Evolutionary conservation across 2,329 filamentous ascomycete species (phyloP), one percentile per base, ranked within the genome.

Genomic region (Alternaria viburni): DNA sequence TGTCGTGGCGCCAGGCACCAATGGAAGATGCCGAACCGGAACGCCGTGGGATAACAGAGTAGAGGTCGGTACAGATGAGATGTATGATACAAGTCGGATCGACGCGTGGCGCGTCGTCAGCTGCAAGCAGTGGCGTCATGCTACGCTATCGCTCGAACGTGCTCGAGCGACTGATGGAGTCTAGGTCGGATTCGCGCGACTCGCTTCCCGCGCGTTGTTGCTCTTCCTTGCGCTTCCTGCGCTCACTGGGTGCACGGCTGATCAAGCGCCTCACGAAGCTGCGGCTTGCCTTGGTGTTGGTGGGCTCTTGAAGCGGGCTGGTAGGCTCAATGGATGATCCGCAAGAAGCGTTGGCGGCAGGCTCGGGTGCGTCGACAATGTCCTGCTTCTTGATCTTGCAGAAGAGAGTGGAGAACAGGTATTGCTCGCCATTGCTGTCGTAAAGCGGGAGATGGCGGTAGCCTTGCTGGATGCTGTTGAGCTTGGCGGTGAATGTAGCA

Each of bases 341-440:
- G 43, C 70, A 70, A 23, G 74, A 77, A 36, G 69, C 62, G 46
- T 59, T 64, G 43, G 65, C 49, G 7, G 67, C 59, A 54, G 69
- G 61, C 58, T 77, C 72, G 23, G 73, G 70, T 13, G 84, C 80
- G 32, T 83, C 78, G 25, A 85, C 71, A 21, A 83, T 80, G 6
- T 85, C 83, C 64, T 87, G 83, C 68, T 89, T 91, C 70, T 89
- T 89, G 81, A 98, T 92, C 74, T 90, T 90, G 83, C 94, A 97
- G 80, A 98, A 97, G 15, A 99, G 85, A 11, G 93, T 96, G 3
- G 96, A 97, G 81, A 97, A 97, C 46, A 97, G 86, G 78, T 96
- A 98, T 72, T 94, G 93, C 72, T 97, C 94, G 64, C 94, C 96
- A 67, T 93, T 92, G 59, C 89, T 87, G 81, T 98, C 94, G 79